Evolutionary conservation across 352 stramenopile genomes (phyloP).

Genomic region (Saprolegnia parasitica): DNA sequence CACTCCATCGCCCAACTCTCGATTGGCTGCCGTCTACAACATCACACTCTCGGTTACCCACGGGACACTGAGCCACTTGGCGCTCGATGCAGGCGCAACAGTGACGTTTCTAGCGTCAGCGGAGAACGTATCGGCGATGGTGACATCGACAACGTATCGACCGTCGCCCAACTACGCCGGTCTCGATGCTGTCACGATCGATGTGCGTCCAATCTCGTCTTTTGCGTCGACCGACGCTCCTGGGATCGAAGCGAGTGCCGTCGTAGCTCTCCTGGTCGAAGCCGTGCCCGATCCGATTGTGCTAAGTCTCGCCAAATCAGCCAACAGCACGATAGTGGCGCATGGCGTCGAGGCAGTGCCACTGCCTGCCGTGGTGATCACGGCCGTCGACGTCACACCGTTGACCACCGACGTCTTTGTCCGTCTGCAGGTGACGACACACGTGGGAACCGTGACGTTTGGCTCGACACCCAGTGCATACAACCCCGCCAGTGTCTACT

Average conservation of each 20-base stretch:
- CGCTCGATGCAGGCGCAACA: neutral
- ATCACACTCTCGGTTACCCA: neutral
- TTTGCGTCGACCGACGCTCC: neutral
- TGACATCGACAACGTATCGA: neutral
- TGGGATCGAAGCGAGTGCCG: neutral
- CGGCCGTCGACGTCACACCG: neutral
- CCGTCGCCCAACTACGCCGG: conserved; percentile 12
- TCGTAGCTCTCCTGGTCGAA: conserved; percentile 19
- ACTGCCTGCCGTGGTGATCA: conserved; percentile 1
- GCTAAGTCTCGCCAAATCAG: neutral
- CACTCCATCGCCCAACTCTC: neutral
- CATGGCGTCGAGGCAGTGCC: neutral
- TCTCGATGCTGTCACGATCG: neutral
- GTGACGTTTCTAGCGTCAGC: neutral
- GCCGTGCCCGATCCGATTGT: conserved; percentile 21
- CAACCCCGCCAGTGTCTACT: neutral
- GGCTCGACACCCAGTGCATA: neutral
- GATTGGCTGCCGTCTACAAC: neutral
- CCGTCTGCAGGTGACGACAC: neutral
- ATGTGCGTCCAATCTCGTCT: neutral
- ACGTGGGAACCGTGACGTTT: conserved; percentile 4
- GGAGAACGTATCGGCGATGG: neutral
- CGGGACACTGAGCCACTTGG: neutral
- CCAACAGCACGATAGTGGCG: neutral
- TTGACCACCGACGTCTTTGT: neutral